Evolutionary conservation across 352 stramenopile genomes (phyloP).

Genomic region (Globisporangium uncinulatum): DNA sequence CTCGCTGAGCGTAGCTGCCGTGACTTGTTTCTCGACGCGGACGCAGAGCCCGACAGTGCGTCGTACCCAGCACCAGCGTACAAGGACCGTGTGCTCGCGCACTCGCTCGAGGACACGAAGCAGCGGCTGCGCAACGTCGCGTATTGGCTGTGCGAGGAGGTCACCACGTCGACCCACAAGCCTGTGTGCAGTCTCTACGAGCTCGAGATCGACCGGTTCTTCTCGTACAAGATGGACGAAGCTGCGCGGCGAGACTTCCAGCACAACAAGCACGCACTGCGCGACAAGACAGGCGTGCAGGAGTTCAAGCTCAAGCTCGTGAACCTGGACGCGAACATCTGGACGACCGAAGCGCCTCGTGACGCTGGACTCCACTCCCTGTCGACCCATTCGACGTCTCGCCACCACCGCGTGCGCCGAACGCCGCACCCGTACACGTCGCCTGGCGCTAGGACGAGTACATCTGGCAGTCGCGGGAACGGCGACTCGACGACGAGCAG

Average conservation of each 20-base stretch:
- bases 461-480: background rate
- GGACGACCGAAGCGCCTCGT: constrained; percentile 19
- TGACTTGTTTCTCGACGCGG: constrained; percentile 43
- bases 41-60: constrained; percentile 5
- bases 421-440: constrained; percentile 4
- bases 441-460: background rate
- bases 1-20: constrained; percentile 49
- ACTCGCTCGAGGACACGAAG: constrained; percentile 41
- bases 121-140: constrained; percentile 29
- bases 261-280: constrained; percentile 23
- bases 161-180: constrained; percentile 42
- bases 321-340: constrained; percentile 56
- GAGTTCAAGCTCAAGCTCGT: constrained; percentile 49
- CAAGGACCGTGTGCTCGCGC: constrained; percentile 60
- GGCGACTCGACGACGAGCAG: constrained; percentile 12
- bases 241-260: constrained; percentile 15
- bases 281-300: constrained; percentile 33
- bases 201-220: constrained; percentile 49
- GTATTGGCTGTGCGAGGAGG: constrained; percentile 48
- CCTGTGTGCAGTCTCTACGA: constrained; percentile 44
- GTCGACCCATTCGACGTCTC: constrained; percentile 8
- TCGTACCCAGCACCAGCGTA: constrained; percentile 37
- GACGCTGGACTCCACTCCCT: constrained; percentile 1
- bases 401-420: constrained; percentile 1
- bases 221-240: constrained; percentile 33